phyloP scores from a whole-genome alignment of 768 basidiomycete species.

The Leccinellum luteum region DNA sequence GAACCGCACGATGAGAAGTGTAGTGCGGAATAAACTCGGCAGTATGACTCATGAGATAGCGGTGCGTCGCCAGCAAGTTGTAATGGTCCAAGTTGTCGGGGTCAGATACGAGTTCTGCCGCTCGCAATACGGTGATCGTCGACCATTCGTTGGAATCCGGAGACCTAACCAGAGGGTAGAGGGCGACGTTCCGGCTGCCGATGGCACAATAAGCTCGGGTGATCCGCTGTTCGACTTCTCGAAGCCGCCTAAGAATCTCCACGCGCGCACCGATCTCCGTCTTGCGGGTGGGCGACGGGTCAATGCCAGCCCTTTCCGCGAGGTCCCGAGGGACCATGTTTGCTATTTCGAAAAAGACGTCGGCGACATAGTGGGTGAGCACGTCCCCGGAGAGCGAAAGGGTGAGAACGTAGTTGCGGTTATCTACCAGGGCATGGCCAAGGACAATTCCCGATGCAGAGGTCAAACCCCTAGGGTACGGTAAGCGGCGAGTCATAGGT shows the following conservation, averaged over 20 bases:
- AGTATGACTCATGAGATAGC: conserved; percentile 55
- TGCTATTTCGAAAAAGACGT: conserved; percentile 62
- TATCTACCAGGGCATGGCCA: conserved; percentile 31
- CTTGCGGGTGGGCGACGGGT: conserved; percentile 26
- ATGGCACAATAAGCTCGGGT: conserved; percentile 42
- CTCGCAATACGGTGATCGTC: conserved; percentile 51
- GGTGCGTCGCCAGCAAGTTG: conserved; percentile 55
- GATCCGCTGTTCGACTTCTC: conserved; percentile 47
- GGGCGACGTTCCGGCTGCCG: conserved; percentile 21
- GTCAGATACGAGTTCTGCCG: conserved; percentile 43
- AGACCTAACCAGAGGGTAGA: conserved; percentile 47
- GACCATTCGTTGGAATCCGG: conserved; percentile 51
- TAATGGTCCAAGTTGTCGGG: conserved; percentile 28
- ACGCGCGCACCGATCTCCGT: conserved; percentile 58
- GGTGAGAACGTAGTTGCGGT: conserved; percentile 28
- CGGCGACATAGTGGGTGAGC: conserved; percentile 45
- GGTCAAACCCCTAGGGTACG: conserved; percentile 16
- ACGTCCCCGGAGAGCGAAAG: conserved; percentile 47
- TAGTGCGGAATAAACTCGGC: conserved; percentile 51
- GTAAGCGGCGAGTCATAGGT: conserved; percentile 8
- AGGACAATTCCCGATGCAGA: conserved; percentile 28
- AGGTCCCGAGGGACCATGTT: conserved; percentile 48
- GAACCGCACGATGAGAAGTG: conserved; percentile 43
- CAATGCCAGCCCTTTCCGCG: conserved; percentile 46
- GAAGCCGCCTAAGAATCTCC: conserved; percentile 57